Base-by-base conservation (phyloP, 176 grass and related monocot species). In the Triticum monococcum region DNA sequence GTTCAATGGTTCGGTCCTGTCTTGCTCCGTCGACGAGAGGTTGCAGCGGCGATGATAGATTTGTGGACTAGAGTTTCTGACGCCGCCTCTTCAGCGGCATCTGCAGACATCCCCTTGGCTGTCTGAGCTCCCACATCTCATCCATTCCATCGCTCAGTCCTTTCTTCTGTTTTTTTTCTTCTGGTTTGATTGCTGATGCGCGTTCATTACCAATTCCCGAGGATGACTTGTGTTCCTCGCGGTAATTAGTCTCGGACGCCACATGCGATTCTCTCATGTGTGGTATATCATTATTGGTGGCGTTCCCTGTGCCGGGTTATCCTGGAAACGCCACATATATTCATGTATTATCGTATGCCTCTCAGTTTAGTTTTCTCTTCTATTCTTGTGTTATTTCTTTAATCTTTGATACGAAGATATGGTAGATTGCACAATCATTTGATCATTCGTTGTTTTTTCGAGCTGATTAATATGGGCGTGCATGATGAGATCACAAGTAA, bases 61-160 rank as follows among this genome's bases (percentile, higher is more conserved):
- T 77, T 59, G 67, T 91, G 89, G 86, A 93, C 89, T 93, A 93
- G 92, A 93, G 89, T 93, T 93, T 91, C 89, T 81, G 89, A 93
- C 6, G 46, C 80, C 86, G 59, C 75, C 67, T 20, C 75, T 62
- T 57, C n/a, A 4, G 86, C 62, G 14, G 80, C 86, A 78, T 73
- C 86, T 93, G 92, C 86, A 59, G 92, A 93, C 80, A 91, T 75
- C 40, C 92, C 92, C 92, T 91, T 94, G 92, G 92, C 92, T 91
- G 86, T 89, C 92, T 93, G 86, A 93, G 86, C 85, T 88, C 79
- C 61, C 8, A 64, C 4, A 68, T 43, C 43, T 35, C 7, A 3
- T 12, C 0, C 3, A 46, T 32, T 6, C 43, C 43, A 46, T 46
- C 43, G 1, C 3, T 46, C 43, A 0, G 1, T 28, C 11, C 4